Evolutionary conservation across 768 basidiomycete genomes (phyloP), one percentile per base, ranked within the genome.

Genomic region (Tylopilus felleus): DNA sequence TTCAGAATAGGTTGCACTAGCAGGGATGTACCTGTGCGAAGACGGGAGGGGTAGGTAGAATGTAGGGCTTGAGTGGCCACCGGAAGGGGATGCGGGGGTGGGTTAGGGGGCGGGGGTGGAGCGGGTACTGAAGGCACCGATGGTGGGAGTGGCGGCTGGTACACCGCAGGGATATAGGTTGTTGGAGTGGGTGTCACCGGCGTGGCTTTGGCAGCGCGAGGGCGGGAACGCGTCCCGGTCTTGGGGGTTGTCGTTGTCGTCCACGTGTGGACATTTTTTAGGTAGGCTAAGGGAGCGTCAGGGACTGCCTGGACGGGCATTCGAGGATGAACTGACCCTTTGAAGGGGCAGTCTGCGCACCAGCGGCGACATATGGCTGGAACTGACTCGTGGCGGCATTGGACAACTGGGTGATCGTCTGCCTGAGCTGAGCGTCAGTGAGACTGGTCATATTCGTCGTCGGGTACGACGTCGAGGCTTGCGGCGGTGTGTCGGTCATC

Each of bases 11-110:
- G 97, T 65, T 99, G 97, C 71, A 98, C 80, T 60, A 99, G 83
- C 7, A 93, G 82, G 0, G 92, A 88, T 4, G 88, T 80, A 16
- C 97, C 97, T 0, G 96, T 95, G 23, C 90, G 85, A 48, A 98
- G 74, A n/a, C 96, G 82, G 7, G 94, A 89, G 0, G 93, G 76
- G 68, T 97, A 98, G 2, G 91, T 88, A 0, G 92, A 87, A 52
- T 83, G 78, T 14, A 84, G 73, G 0, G 88, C 94, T 66, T 98
- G 96, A 0, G 80, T 70, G 0, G 72, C 69, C 0, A 86, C 79
- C 0, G 85, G 80, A 28, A 93, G 73, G 35, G 81, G 81, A 4
- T 80, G 77, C 4, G 75, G 76, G 4, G 80, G 80, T 7, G 80
- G 81, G 50, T 81, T 82, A 5, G 75, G 77, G 3, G 72, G 70